phyloP scores from a whole-genome alignment of 2,329 filamentous ascomycete genomes.

The Ciborinia camelliae region DNA sequence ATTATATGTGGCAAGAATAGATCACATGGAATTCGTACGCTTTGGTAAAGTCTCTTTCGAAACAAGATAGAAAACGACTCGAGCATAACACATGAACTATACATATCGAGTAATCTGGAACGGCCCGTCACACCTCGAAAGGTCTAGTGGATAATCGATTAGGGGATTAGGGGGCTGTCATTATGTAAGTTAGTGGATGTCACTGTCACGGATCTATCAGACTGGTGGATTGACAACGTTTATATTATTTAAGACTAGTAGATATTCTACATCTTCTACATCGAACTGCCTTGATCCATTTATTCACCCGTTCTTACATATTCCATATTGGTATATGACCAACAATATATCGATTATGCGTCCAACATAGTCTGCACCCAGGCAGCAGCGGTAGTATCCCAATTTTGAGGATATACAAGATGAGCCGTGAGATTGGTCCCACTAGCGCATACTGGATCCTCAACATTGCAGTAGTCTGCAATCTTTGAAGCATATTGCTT shows the following conservation, averaged over 20 bases:
- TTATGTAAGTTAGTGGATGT: background rate
- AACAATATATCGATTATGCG: background rate
- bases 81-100: background rate
- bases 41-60: background rate
- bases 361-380: background rate
- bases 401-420: background rate
- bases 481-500: slow-evolving; percentile 2
- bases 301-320: background rate
- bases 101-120: background rate
- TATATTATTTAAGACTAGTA: background rate
- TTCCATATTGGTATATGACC: background rate
- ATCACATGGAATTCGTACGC: background rate
- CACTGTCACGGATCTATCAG: background rate
- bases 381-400: background rate
- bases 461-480: slow-evolving; percentile 1
- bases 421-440: background rate
- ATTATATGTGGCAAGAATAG: background rate
- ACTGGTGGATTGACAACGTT: background rate
- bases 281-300: background rate
- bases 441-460: background rate
- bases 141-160: background rate
- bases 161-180: no score
- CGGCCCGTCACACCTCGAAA: background rate
- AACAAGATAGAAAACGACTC: background rate
- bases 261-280: background rate